Evolutionary conservation across 768 basidiomycete genomes (phyloP).

Genomic region (Leccinum aurantiacum): DNA sequence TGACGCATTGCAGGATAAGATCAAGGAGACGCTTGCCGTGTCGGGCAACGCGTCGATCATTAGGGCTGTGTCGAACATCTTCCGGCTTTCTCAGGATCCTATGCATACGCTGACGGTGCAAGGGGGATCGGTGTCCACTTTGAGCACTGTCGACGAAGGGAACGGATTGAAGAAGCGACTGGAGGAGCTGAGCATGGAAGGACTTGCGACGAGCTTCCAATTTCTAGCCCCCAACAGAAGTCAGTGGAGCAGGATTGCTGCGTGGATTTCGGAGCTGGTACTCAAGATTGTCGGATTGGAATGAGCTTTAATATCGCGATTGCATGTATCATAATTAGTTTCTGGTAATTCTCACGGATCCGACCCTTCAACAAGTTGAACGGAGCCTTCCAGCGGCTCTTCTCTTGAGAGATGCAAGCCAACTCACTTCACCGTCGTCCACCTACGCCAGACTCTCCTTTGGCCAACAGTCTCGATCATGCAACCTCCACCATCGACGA

Average conservation of each 20-base stretch:
- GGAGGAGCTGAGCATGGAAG: constrained; percentile 72
- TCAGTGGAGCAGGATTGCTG: constrained; percentile 62
- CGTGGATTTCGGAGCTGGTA: constrained; percentile 71
- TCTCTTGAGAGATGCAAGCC: constrained; percentile 23
- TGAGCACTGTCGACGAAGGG: constrained; percentile 62
- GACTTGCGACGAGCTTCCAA: constrained; percentile 68
- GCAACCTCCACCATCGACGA: constrained; percentile 72
- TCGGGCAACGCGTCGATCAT: constrained; percentile 73
- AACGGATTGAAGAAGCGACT: constrained; percentile 49
- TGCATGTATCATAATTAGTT: constrained; percentile 12
- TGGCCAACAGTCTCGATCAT: constrained; percentile 50
- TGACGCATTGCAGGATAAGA: constrained; percentile 71
- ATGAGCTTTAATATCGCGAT: constrained; percentile 20
- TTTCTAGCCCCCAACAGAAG: constrained; percentile 60
- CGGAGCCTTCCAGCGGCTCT: not conserved
- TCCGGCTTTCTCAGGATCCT: constrained; percentile 64
- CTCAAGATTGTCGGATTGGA: constrained; percentile 47
- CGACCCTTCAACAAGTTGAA: not conserved
- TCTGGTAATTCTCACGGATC: constrained; percentile 21
- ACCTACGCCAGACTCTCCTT: constrained; percentile 49
- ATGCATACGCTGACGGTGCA: constrained; percentile 41
- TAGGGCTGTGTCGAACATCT: constrained; percentile 70
- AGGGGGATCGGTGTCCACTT: constrained; percentile 59
- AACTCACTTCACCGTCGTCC: constrained; percentile 34
- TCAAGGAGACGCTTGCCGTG: constrained; percentile 69